A percentile compares a stretch with the other conserved stretches of the same genome.
Evolutionary conservation across 768 basidiomycete species (phyloP).

Genomic region (Lentinula sp.): DNA sequence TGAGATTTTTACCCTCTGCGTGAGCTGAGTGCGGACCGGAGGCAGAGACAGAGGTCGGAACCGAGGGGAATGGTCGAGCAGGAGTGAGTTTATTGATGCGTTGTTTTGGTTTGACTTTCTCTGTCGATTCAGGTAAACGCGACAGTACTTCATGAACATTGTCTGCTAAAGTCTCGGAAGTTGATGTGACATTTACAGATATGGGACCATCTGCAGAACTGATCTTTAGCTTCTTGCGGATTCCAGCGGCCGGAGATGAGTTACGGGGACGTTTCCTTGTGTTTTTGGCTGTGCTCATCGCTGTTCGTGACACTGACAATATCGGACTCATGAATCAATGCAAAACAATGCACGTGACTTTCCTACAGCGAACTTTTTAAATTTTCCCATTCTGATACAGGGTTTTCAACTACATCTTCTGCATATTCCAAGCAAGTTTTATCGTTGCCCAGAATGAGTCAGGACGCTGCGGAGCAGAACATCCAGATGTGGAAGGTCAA

Average conservation of each 20-base stretch:
- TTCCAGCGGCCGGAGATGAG: background rate
- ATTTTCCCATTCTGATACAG: too few species aligned
- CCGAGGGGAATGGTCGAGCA: conserved; percentile 69
- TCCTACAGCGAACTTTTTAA: background rate
- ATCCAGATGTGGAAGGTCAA: conserved; percentile 99
- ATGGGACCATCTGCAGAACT: background rate
- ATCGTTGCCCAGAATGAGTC: conserved; percentile 59
- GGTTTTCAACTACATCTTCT: background rate
- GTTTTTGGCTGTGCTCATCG: background rate
- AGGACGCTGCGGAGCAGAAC: conserved; percentile 86
- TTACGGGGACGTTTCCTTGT: conserved; percentile 1
- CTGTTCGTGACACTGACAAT: background rate
- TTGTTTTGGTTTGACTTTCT: conserved; percentile 17
- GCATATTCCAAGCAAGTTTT: background rate
- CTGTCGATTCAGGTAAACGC: background rate
- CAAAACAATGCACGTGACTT: background rate
- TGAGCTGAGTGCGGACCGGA: conserved; percentile 79
- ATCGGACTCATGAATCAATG: background rate
- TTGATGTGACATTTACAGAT: background rate
- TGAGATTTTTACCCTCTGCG: conserved; percentile 73
- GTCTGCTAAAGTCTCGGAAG: background rate
- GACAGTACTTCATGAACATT: background rate
- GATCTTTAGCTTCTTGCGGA: background rate
- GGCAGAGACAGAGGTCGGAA: conserved; percentile 68
- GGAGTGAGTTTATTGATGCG: conserved; percentile 65